These are phyloP conservation scores for Aspergillus panamensis DNA, from an alignment of 495 filamentous ascomycete genomes.

Conservation along the genomic window DNA sequence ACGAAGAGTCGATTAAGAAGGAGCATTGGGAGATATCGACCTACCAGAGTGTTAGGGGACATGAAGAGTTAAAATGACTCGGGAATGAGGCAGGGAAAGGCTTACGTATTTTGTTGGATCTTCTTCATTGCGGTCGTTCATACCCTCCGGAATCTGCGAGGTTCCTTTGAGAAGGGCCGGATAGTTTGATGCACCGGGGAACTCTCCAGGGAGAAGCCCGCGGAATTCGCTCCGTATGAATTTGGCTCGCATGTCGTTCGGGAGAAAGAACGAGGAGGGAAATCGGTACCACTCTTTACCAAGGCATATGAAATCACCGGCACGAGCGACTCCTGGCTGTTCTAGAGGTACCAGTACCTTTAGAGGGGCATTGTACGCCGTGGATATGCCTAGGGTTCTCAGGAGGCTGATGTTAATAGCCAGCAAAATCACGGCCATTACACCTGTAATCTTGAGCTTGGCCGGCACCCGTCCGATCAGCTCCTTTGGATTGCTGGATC, in stretches of 20 bases:
- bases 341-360: slow-evolving; percentile 64
- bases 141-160: slow-evolving; percentile 73
- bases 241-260: slow-evolving; percentile 70
- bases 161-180: slow-evolving; percentile 67
- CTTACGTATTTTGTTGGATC: slow-evolving; percentile 84
- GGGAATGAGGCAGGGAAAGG: slow-evolving; percentile 7
- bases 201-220: slow-evolving; percentile 88
- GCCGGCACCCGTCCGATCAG: slow-evolving; percentile 66
- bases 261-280: slow-evolving; percentile 88
- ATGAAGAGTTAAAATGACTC: background rate
- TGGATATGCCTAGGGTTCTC: slow-evolving; percentile 75
- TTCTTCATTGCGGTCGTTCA: slow-evolving; percentile 91
- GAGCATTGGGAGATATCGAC: slow-evolving; percentile 67
- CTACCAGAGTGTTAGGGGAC: slow-evolving; percentile 32
- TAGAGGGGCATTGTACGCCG: slow-evolving; percentile 82
- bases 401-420: slow-evolving; percentile 63
- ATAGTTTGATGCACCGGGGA: slow-evolving; percentile 63
- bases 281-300: slow-evolving; percentile 99
- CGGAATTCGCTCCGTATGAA: slow-evolving; percentile 88
- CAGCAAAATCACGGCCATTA: slow-evolving; percentile 51
- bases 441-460: slow-evolving; percentile 60
- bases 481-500: slow-evolving; percentile 60
- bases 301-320: slow-evolving; percentile 75
- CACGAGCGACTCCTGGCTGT: slow-evolving; percentile 41
- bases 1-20: slow-evolving; percentile 86